These are phyloP conservation scores for Speleostelium caveatum DNA, from an alignment of 78 protist genomes.

Conservation along the genomic window DNA sequence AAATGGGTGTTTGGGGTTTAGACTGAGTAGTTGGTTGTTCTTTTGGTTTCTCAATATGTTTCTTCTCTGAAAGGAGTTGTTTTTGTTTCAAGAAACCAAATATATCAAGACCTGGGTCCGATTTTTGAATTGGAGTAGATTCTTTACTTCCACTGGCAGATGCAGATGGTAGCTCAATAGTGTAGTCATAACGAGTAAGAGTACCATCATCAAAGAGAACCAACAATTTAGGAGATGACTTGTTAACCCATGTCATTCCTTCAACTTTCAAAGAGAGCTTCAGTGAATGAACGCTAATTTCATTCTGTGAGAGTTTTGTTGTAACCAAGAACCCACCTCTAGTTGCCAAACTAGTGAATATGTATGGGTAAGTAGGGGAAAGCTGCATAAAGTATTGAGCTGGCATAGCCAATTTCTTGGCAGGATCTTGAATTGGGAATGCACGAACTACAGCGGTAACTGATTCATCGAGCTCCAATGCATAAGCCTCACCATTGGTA, in stretches of 20 bases:
- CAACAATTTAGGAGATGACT: conserved; percentile 47
- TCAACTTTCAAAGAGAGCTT: conserved; percentile 41
- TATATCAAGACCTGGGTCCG: conserved; percentile 19
- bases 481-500: conserved; percentile 55
- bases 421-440: conserved; percentile 22
- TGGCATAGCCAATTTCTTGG: conserved; percentile 38
- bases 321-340: conserved; percentile 30
- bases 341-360: conserved; percentile 19
- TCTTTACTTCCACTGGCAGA: background rate
- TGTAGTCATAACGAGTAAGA: conserved; percentile 46
- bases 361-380: conserved; percentile 18
- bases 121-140: background rate
- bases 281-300: conserved; percentile 13
- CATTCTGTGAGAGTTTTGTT: background rate
- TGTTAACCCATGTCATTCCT: conserved; percentile 68
- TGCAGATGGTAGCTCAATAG: conserved; percentile 1
- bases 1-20: background rate
- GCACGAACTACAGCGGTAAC: background rate
- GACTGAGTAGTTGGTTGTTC: background rate
- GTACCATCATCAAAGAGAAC: conserved; percentile 54
- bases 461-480: conserved; percentile 8
- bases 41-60: background rate
- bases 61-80: background rate
- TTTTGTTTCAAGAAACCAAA: conserved; percentile 2
- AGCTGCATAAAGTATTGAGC: conserved; percentile 15